Percentiles rank a stretch among this genome's conserved stretches.
Evolutionary conservation across 176 grass and related monocot genomes (phyloP).

Genomic region (Raddia guianensis): DNA sequence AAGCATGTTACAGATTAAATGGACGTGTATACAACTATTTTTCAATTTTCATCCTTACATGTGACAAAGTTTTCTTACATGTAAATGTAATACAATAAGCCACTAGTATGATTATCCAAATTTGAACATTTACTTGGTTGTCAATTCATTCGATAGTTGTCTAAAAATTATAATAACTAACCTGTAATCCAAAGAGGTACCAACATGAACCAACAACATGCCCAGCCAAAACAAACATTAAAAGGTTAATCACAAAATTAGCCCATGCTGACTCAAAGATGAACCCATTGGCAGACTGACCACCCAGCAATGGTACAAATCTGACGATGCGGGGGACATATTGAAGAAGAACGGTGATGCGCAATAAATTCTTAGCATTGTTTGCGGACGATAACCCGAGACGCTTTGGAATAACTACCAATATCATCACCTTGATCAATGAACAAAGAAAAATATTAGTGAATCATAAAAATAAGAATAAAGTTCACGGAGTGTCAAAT

Average conservation of each 20-base stretch:
- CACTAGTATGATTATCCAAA: background rate
- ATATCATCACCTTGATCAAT: no score
- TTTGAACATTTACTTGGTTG: background rate
- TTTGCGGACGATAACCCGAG: constrained; percentile 84
- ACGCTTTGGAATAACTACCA: constrained; percentile 81
- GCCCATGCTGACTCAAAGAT: constrained; percentile 98
- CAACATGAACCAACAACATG: constrained; percentile 98
- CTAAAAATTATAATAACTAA: constrained; percentile 35
- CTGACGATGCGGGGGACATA: constrained; percentile 88
- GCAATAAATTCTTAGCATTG: constrained; percentile 90
- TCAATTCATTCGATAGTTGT: background rate
- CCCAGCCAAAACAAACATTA: constrained; percentile 94
- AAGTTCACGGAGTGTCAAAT: no score
- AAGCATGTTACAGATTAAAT: background rate
- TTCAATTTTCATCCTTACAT: background rate
- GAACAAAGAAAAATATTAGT: no score
- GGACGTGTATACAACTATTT: background rate
- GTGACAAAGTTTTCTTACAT: background rate
- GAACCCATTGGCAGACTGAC: constrained; percentile 88
- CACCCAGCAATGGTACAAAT: constrained; percentile 89
- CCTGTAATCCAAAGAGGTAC: constrained; percentile 97
- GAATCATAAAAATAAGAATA: no score
- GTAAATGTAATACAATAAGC: background rate
- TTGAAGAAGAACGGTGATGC: constrained; percentile 86
- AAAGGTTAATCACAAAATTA: constrained; percentile 95